Evolutionary conservation across 129 eudicot genomes (phyloP).

Genomic region (Escallonia rubra): DNA sequence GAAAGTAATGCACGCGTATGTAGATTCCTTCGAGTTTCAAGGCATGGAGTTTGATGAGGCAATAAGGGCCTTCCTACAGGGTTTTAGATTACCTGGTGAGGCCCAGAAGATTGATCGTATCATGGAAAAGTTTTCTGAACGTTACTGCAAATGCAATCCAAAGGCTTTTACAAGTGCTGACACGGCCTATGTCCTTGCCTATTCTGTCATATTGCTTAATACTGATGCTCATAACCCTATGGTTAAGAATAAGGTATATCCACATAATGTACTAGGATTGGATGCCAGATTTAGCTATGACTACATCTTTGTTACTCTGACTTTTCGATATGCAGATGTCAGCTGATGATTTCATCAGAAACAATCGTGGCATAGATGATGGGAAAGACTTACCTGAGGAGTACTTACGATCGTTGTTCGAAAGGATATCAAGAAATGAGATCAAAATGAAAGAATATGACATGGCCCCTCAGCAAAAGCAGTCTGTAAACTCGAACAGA

Average conservation of each 20-base stretch:
- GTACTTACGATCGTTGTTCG: constrained; percentile 78
- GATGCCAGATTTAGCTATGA: not conserved
- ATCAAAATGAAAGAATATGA: constrained; percentile 94
- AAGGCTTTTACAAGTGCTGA: constrained; percentile 92
- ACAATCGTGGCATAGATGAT: constrained; percentile 96
- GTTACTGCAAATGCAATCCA: constrained; percentile 92
- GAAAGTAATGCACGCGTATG: constrained; percentile 93
- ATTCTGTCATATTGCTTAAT: constrained; percentile 63
- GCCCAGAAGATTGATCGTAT: constrained; percentile 98
- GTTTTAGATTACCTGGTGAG: constrained; percentile 94
- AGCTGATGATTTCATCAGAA: constrained; percentile 91
- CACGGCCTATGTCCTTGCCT: constrained; percentile 96
- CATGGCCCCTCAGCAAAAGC: constrained; percentile 70
- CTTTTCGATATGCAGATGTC: constrained; percentile 61
- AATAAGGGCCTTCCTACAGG: constrained; percentile 74
- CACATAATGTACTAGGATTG: constrained; percentile 16
- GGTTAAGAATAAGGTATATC: constrained; percentile 66
- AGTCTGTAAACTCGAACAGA: constrained; percentile 66
- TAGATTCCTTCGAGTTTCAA: constrained; percentile 89
- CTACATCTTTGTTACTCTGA: not conserved
- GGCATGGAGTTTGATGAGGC: constrained; percentile 93
- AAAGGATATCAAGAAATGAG: constrained; percentile 76
- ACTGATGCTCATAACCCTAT: constrained; percentile 73
- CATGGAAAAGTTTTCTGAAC: constrained; percentile 96
- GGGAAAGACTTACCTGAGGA: constrained; percentile 99